A percentile compares a stretch with the other conserved stretches of the same genome.
Evolutionary conservation across 495 filamentous ascomycete species (phyloP).

Genomic region (Staphylotrichum longicolle): DNA sequence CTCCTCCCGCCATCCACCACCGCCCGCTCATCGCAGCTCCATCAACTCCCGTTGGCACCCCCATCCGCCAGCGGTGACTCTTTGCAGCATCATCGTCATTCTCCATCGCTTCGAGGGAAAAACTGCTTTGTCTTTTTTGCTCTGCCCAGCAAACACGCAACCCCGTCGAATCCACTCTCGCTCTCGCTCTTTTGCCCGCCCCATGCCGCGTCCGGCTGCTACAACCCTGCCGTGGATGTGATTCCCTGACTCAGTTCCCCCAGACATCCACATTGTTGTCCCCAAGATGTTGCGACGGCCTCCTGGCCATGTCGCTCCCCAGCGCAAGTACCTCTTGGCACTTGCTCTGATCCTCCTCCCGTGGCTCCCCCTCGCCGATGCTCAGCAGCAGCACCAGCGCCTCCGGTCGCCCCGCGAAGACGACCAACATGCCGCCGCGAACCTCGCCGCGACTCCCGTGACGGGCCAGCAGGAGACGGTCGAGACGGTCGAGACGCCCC

Average conservation of each 20-base stretch:
- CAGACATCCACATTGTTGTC: conserved; percentile 42
- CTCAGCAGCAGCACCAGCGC: conserved; percentile 59
- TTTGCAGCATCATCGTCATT: background rate
- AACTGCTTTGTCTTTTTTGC: too few species aligned
- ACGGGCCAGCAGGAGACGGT: conserved; percentile 30
- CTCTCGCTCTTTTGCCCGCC: background rate
- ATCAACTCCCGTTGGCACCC: background rate
- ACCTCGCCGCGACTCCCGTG: conserved; percentile 25
- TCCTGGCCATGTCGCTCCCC: conserved; percentile 50
- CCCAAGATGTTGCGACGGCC: conserved; percentile 57
- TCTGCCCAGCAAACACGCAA: background rate
- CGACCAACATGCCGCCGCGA: conserved; percentile 31
- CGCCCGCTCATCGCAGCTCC: background rate
- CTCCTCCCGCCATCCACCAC: conserved; percentile 7
- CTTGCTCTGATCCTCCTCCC: conserved; percentile 53
- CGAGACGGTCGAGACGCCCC: conserved; percentile 28
- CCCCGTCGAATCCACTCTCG: background rate
- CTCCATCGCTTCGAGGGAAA: background rate
- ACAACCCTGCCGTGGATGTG: conserved; percentile 27
- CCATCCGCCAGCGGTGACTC: background rate
- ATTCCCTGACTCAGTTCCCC: conserved; percentile 24
- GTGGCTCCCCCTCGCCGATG: conserved; percentile 52
- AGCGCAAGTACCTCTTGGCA: conserved; percentile 48
- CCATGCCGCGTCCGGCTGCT: conserved; percentile 8
- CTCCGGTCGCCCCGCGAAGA: conserved; percentile 34